Evolutionary conservation across 2,329 filamentous ascomycete species (phyloP), one percentile per base, ranked within the genome.

Genomic region (Mycosphaerelloides madeirae): DNA sequence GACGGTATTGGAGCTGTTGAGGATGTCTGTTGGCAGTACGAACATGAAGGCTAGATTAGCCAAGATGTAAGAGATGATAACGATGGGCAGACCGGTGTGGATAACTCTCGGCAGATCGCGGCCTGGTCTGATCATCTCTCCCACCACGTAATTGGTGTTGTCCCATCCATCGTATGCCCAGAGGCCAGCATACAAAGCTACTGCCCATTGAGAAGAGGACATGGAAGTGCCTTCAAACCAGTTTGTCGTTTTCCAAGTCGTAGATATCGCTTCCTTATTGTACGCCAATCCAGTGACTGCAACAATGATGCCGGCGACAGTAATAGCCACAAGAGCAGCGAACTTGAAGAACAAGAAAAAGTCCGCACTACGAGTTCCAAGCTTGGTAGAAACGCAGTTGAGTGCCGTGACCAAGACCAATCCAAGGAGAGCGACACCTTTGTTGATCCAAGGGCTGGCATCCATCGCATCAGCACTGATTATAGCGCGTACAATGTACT

Each of bases 141-240:
- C 93, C 1, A 94, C 89, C 6, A 98, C 93, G 61, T 96, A 98
- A 68, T 96, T 98, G 51, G 91, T 95, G 66, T 98, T 98, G 64
- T 98, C 93, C 93, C 93, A 98, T 22, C 93, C 93, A 64, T 98
- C 93, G 68, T 93, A 98, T 1, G 93, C 93, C 93, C 93, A 98
- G 4, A 98, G 76, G 7, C 93, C 93, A 13, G 89, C 91, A 65
- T 98, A 98, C 36, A 98, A 70, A 0, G 93, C 93, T 36, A 98
- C 85, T 3, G 93, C 93, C 86, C 90, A 97, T 55, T 83, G 83
- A 36, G 85, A 94, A 39, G 85, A 76, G 63, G 90, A 85, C 12
- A 75, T 80, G 52, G 79, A 87, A 3, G 91, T 96, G 44, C 84
- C 83, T 43, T 88, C 83, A 61, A 97, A 97, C 91, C 93, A 96